Conservation (phyloP, 2,329 filamentous ascomycete species). For the Eutypa lata region DNA sequence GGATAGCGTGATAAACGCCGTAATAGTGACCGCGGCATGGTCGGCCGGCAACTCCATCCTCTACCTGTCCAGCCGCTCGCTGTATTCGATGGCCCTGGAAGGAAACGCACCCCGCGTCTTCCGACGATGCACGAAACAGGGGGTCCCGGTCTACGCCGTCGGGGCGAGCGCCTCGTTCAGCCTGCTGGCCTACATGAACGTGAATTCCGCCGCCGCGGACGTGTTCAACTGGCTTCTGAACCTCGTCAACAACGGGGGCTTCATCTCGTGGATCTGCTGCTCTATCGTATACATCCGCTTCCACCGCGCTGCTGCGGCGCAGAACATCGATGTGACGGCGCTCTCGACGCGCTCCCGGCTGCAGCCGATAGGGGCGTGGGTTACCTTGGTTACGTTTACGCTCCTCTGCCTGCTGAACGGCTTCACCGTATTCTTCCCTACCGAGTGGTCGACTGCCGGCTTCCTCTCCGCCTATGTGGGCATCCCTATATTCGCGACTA, state of each 20-base stretch:
- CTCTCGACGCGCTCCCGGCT: conserved; percentile 52
- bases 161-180: conserved; percentile 53
- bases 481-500: conserved; percentile 56
- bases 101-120: conserved; percentile 47
- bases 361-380: conserved; percentile 56
- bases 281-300: conserved; percentile 58
- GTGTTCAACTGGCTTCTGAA: conserved; percentile 63
- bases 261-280: conserved; percentile 53
- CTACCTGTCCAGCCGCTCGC: conserved; percentile 43
- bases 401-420: conserved; percentile 59
- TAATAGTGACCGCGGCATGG: conserved; percentile 37
- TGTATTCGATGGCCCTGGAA: conserved; percentile 46
- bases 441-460: conserved; percentile 49
- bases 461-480: conserved; percentile 66
- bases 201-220: conserved; percentile 54
- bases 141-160: conserved; percentile 35
- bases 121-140: conserved; percentile 41
- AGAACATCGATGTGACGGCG: conserved; percentile 34
- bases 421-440: conserved; percentile 61
- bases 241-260: conserved; percentile 48
- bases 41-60: conserved; percentile 43
- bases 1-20: conserved; percentile 35
- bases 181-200: conserved; percentile 63
- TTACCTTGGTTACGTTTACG: conserved; percentile 48
- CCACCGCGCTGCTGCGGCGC: conserved; percentile 43